phyloP scores from a whole-genome alignment of 2,329 filamentous ascomycete species.

The Teratosphaeria destructans region DNA sequence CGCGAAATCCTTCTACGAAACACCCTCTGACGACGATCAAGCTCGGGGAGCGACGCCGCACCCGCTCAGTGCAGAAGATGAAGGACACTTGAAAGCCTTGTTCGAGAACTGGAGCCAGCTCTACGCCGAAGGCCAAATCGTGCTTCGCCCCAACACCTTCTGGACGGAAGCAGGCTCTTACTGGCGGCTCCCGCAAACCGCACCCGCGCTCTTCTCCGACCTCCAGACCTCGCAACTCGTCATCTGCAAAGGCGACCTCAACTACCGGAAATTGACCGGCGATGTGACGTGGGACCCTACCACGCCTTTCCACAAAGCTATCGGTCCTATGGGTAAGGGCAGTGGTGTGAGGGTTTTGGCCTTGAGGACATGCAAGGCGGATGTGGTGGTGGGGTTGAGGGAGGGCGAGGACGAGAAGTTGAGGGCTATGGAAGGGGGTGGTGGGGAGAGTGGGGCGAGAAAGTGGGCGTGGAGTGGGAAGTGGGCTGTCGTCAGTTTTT shows the following conservation, averaged over 20 bases:
- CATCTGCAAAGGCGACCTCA: slow-evolving; percentile 94
- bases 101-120: slow-evolving; percentile 72
- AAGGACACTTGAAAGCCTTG: slow-evolving; percentile 58
- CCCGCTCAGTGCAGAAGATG: slow-evolving; percentile 58
- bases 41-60: slow-evolving; percentile 44
- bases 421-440: slow-evolving; percentile 10
- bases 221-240: slow-evolving; percentile 75
- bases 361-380: slow-evolving; percentile 89
- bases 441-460: slow-evolving; percentile 36
- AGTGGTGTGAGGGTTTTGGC: slow-evolving; percentile 80
- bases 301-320: slow-evolving; percentile 72
- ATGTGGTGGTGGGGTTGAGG: slow-evolving; percentile 83
- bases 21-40: slow-evolving; percentile 56
- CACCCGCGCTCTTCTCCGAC: slow-evolving; percentile 60
- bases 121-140: slow-evolving; percentile 73
- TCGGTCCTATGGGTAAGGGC: slow-evolving; percentile 72
- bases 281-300: slow-evolving; percentile 86
- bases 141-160: slow-evolving; percentile 75
- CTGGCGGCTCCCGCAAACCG: slow-evolving; percentile 69
- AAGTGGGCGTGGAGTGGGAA: slow-evolving; percentile 96
- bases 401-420: slow-evolving; percentile 55
- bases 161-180: slow-evolving; percentile 85
- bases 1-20: slow-evolving; percentile 69
- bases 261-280: slow-evolving; percentile 84
- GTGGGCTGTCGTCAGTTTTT: slow-evolving; percentile 89